Evolutionary conservation across 2,329 filamentous ascomycete species (phyloP), one percentile per base, ranked within the genome.

Genomic region (Magnaporthales sp.): DNA sequence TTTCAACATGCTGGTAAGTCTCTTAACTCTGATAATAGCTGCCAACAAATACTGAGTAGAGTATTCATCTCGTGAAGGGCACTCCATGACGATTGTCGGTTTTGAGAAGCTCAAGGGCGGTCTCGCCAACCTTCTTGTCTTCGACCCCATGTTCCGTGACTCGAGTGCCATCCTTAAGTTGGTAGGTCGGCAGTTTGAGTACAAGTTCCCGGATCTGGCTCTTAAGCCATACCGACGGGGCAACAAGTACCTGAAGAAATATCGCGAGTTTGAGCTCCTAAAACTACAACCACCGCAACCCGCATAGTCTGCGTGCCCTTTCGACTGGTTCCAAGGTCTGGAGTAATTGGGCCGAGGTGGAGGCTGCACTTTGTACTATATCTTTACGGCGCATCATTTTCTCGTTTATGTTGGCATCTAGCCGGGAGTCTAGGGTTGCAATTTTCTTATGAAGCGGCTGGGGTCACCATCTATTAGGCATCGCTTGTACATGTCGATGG

Each of bases 11-110:
- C 88, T 70, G 89, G 88, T 87, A 79, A 67, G 76, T 69, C 29
- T 9, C 29, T 2, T 13, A 10, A n/a, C 27, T 10, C 15, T 22
- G 31, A n/a, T 46, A 22, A 10, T 15, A 24, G 15, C 7, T 15
- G 5, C 22, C 24, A 19, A 6, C 15, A 19, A 8, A 2, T 60
- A 24, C 56, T 38, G 19, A 31, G 11, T 38, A 15, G 7, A 15
- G 10, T 26, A 26, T 27, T 26, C 9, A 13, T 56, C 2, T 9
- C 54, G 31, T 46, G 3, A 29, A 84, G 92, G 93, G 2, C 94
- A 98, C 75, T 97, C 93, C 1, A 83, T 97, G 80, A 96, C 92
- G 0, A 92, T 98, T 65, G 82, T 98, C 66, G 94, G 94, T 0
- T 83, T 96, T 29, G 93, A 97, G 76, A 86, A 85, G 70, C 85